Conservation (phyloP, 768 basidiomycete genomes). For the Trametes gibbosa region DNA sequence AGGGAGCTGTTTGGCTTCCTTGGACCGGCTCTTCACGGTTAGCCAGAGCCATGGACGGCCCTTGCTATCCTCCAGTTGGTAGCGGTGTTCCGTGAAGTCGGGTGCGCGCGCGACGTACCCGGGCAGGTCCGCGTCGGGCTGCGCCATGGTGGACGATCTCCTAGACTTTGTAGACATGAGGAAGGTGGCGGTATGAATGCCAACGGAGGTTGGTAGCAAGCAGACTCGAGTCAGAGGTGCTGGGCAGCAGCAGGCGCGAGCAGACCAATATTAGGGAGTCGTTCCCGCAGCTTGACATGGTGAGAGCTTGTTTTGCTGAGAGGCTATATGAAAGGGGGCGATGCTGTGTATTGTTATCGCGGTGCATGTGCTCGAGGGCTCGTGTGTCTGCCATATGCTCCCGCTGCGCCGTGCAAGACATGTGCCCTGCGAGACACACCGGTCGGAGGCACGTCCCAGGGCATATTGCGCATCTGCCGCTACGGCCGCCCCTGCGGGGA, state of each 20-base stretch:
- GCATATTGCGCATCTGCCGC: background rate
- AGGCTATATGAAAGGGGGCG: background rate
- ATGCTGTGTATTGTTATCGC: constrained; percentile 10
- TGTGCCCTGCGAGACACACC: background rate
- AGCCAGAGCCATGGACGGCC: constrained; percentile 49
- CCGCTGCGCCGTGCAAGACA: background rate
- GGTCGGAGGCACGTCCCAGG: background rate
- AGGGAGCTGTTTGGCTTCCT: constrained; percentile 38
- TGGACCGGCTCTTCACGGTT: constrained; percentile 42
- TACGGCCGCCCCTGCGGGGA: background rate
- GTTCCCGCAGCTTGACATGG: constrained; percentile 5
- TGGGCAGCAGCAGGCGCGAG: background rate
- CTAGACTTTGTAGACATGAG: background rate
- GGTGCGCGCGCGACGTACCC: constrained; percentile 12
- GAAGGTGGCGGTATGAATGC: background rate
- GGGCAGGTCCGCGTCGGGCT: constrained; percentile 1
- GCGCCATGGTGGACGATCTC: background rate
- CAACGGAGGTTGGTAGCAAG: background rate
- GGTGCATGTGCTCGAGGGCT: constrained; percentile 3
- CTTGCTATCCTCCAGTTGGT: constrained; percentile 42
- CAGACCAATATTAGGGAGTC: background rate
- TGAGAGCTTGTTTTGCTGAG: background rate
- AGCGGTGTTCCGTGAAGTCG: constrained; percentile 34
- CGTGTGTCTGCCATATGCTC: constrained; percentile 5
- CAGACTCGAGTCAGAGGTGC: background rate